phyloP scores from a whole-genome alignment of 2,329 filamentous ascomycete species.

The Clarireedia sp. region DNA sequence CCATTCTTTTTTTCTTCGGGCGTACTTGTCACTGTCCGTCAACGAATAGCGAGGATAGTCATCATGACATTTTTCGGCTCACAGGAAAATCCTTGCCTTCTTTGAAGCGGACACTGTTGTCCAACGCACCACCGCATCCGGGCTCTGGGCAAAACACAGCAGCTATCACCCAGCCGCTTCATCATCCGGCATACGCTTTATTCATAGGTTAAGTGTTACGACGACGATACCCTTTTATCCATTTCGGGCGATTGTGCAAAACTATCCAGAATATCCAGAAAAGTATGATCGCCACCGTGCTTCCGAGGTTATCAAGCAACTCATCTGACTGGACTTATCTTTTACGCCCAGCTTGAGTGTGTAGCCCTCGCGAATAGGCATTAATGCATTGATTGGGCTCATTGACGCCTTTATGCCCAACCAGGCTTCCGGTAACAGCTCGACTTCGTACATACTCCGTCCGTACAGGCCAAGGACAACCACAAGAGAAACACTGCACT shows the following conservation, averaged over 20 bases:
- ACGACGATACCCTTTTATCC: background rate
- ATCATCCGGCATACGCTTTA: background rate
- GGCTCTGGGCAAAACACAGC: background rate
- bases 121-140: background rate
- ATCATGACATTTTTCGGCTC: background rate
- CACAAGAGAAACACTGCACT: background rate
- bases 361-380: background rate
- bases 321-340: background rate
- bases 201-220: background rate
- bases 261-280: background rate
- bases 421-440: background rate
- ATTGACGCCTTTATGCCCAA: conserved; percentile 9
- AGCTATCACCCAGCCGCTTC: background rate
- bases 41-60: too few species aligned
- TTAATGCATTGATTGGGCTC: conserved; percentile 9
- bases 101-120: background rate
- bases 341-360: background rate
- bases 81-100: background rate
- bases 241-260: background rate
- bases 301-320: background rate
- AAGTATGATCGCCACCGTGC: background rate
- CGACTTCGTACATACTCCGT: background rate
- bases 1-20: too few species aligned
- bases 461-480: too few species aligned
- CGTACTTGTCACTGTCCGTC: too few species aligned